Percentiles rank a stretch among this genome's conserved stretches.
Evolutionary conservation across 805 yeast species (phyloP).

Genomic region (Zygoascus biomembranicola): DNA sequence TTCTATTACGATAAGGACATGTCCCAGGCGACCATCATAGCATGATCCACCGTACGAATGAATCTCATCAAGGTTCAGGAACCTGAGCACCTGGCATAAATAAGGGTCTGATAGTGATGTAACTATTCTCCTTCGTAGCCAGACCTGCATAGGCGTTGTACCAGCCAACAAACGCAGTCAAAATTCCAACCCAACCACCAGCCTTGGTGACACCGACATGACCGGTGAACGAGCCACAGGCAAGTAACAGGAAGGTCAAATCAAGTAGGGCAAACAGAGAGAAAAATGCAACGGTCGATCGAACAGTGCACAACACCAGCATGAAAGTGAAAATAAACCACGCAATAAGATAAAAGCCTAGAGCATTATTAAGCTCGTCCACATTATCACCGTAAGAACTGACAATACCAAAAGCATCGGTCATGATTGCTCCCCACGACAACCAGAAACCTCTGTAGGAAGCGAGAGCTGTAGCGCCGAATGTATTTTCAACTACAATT

Average conservation of each 20-base stretch:
- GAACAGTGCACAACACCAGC: constrained; percentile 45
- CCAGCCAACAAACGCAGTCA: constrained; percentile 51
- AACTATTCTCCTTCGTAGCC: constrained; percentile 52
- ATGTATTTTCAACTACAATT: constrained; percentile 53
- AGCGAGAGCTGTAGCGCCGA: constrained; percentile 56
- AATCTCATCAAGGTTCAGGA: neutral
- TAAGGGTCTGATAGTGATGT: constrained; percentile 42
- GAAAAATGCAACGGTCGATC: constrained; percentile 60
- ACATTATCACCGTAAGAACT: constrained; percentile 39
- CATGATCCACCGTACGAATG: no score
- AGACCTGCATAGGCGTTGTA: constrained; percentile 57
- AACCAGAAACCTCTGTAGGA: constrained; percentile 69
- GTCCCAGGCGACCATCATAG: no score
- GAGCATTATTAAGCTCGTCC: constrained; percentile 35
- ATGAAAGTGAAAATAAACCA: constrained; percentile 59
- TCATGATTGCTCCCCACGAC: constrained; percentile 50
- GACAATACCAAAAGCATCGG: constrained; percentile 52
- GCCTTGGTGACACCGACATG: constrained; percentile 37
- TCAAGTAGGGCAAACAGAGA: constrained; percentile 44
- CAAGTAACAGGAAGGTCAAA: constrained; percentile 47
- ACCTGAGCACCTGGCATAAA: constrained; percentile 36
- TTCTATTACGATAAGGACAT: no score
- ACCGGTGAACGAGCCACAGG: constrained; percentile 19
- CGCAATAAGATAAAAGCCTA: constrained; percentile 52
- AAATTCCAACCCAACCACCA: constrained; percentile 54